A percentile compares a stretch with the other conserved stretches of the same genome.
Evolutionary conservation across 192 early-diverging fungal species (phyloP).

Genomic region (Entomortierella lignicola): DNA sequence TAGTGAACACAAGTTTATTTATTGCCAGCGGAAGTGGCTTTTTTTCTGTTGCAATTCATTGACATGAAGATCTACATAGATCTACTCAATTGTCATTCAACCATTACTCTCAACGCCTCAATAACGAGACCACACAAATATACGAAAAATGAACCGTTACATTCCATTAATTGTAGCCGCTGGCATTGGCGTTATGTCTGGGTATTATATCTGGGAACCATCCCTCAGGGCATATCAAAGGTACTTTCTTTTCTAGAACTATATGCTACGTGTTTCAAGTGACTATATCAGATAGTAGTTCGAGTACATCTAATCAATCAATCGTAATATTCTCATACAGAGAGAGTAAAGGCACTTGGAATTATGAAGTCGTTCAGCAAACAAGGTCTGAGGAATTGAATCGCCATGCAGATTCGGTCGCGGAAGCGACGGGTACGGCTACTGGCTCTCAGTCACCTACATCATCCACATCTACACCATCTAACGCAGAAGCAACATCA

Average conservation of each 20-base stretch:
- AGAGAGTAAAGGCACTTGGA: constrained; percentile 51
- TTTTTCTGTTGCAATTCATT: no score
- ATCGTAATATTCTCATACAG: no score
- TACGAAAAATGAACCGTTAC: constrained; percentile 24
- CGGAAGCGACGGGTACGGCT: not conserved
- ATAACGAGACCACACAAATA: not conserved
- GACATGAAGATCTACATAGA: no score
- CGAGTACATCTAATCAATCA: not conserved
- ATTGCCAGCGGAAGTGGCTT: constrained; percentile 10
- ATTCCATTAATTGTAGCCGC: constrained; percentile 33
- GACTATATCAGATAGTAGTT: no score
- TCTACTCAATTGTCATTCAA: not conserved
- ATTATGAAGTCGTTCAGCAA: constrained; percentile 49
- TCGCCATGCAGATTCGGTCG: constrained; percentile 20
- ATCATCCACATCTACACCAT: not conserved
- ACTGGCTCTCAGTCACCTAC: not conserved
- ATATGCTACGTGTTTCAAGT: no score
- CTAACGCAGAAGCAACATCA: not conserved
- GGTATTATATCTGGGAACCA: constrained; percentile 51
- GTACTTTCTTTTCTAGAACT: constrained; percentile 1
- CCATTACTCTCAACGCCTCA: no score
- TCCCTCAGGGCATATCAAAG: constrained; percentile 45
- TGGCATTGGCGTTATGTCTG: constrained; percentile 44
- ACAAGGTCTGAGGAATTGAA: constrained; percentile 44
- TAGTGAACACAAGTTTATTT: no score